Percentiles rank a stretch among this genome's conserved stretches.
phyloP scores from a whole-genome alignment of 2,329 filamentous ascomycete species.

The Aspergillus transmontanensis region DNA sequence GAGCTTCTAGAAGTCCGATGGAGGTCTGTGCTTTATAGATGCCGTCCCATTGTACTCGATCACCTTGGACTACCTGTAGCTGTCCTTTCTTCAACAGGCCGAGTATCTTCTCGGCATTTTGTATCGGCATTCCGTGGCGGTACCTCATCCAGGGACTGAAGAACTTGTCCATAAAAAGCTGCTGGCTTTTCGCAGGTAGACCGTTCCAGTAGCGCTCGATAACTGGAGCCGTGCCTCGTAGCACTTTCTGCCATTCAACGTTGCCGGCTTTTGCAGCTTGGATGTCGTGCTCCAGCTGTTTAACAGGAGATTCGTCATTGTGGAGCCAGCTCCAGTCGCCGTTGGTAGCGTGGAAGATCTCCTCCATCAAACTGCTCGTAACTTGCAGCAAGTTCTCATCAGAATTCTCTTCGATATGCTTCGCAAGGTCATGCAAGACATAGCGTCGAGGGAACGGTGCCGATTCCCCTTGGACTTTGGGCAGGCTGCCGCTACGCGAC shows the following conservation, averaged over 20 bases:
- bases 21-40: slow-evolving; percentile 9
- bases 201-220: slow-evolving; percentile 14
- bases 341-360: slow-evolving; percentile 6
- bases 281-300: slow-evolving; percentile 8
- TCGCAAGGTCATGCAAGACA: slow-evolving; percentile 7
- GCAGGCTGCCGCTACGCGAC: slow-evolving; percentile 13
- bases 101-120: slow-evolving; percentile 12
- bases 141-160: slow-evolving; percentile 16
- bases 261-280: background rate
- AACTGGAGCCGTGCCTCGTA: slow-evolving; percentile 8
- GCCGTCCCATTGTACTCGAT: slow-evolving; percentile 7
- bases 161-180: slow-evolving; percentile 14
- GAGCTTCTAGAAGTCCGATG: slow-evolving; percentile 4
- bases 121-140: slow-evolving; percentile 13
- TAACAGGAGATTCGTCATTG: slow-evolving; percentile 5
- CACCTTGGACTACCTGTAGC: slow-evolving; percentile 9
- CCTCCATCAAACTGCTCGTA: slow-evolving; percentile 13
- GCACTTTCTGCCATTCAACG: slow-evolving; percentile 10
- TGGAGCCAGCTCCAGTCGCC: slow-evolving; percentile 16
- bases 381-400: slow-evolving; percentile 9
- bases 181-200: slow-evolving; percentile 5
- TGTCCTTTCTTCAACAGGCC: slow-evolving; percentile 9
- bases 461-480: slow-evolving; percentile 13
- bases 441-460: slow-evolving; percentile 10
- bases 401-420: slow-evolving; percentile 2